Conservation (phyloP, 176 grass and related monocot genomes). For the Avena atlantica region DNA sequence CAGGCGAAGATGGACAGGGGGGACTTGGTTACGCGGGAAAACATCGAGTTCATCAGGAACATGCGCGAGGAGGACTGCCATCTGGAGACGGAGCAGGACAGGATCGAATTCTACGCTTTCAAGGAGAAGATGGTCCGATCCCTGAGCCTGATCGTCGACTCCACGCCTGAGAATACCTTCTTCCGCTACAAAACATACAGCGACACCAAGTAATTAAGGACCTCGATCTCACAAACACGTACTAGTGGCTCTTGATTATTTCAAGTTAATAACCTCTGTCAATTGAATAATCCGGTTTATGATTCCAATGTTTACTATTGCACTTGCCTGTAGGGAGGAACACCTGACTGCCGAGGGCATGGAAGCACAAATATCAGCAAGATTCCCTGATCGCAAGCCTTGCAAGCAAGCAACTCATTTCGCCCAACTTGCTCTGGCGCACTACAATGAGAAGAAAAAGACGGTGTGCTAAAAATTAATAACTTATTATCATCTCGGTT, state of each 20-base stretch:
- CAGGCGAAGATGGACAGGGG: not conserved
- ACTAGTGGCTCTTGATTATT: too few relatives aligned
- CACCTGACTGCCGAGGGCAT: constrained; percentile 6
- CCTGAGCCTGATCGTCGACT: not conserved
- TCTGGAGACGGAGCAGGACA: not conserved
- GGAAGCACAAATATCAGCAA: not conserved
- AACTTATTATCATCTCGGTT: not conserved
- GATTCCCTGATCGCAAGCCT: not conserved
- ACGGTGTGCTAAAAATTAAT: not conserved
- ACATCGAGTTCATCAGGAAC: not conserved
- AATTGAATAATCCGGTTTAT: too few relatives aligned
- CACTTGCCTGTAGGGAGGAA: not conserved
- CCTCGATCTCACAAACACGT: too few relatives aligned
- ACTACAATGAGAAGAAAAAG: not conserved
- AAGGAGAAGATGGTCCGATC: not conserved
- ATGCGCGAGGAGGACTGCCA: not conserved
- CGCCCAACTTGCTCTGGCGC: not conserved
- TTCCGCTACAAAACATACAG: not conserved
- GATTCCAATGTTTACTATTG: too few relatives aligned
- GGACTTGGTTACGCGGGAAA: not conserved
- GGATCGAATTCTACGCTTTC: not conserved
- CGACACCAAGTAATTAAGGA: not conserved
- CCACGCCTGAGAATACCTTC: not conserved
- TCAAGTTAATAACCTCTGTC: too few relatives aligned
- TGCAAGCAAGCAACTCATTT: not conserved